Base-by-base conservation (phyloP, 257 asterid genomes). In the Ilex asprella region DNA sequence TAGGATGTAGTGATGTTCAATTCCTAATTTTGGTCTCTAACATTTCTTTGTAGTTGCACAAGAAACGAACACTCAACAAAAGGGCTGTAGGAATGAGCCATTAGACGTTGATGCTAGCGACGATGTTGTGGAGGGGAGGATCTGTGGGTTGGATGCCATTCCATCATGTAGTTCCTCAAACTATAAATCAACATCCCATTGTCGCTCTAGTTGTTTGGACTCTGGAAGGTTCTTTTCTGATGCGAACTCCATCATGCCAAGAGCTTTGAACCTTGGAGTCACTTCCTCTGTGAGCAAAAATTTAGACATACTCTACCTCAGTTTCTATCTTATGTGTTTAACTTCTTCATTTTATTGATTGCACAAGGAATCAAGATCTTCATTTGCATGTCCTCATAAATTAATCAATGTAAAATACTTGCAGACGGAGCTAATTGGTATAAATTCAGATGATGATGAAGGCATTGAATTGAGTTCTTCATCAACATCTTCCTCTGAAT, bases 401-500 rank as follows among this genome's bases (percentile, higher is more conserved):
- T 69, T 74, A 32, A 62, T 27, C 30, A 15, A 31, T 74, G 56
- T 53, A 63, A 56, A 52, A 32, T 31, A 52, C 59, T 30, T 77
- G 85, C 82, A 87, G 97, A 70, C 71, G 50, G 62, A 69, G 55
- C 74, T 73, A 54, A 53, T 67, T 53, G 46, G 69, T 70, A 61
- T 81, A 56, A 86, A 84, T 67, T 79, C 88, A 67, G 86, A 79
- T 75, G 89, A 85, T 62, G 87, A 76, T 76, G 75, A 39, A 49
- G 54, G n/a, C 31, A 65, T 54, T 68, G 75, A 69, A 55, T 65
- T 46, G 51, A 55, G 69, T 35, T 35, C 41, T 60, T 67, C 79
- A 49, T 47, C 75, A 50, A 58, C 60, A 32, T 56, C 79, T 57
- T 39, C 68, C 62, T 51, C 65, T 58, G 56, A 59, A 59, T 44